phyloP scores from a whole-genome alignment of 768 basidiomycete genomes.

The Lactifluus pinguis region DNA sequence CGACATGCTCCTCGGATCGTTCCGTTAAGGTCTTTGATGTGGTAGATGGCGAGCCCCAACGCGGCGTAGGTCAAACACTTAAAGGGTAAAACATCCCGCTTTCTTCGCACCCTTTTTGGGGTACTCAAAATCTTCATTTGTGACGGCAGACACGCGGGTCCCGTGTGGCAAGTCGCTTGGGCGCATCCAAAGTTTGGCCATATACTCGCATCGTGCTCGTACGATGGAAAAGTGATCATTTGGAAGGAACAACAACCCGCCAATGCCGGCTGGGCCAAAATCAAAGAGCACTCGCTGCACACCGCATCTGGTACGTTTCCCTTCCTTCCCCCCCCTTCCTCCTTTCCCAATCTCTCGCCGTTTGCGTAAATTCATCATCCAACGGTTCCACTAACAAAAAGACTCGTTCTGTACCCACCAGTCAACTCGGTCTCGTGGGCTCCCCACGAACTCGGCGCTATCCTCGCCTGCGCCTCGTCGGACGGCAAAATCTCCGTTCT shows the following conservation, averaged over 20 bases:
- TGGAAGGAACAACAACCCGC: constrained; percentile 79
- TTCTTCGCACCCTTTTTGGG: not conserved
- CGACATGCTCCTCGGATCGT: constrained; percentile 93
- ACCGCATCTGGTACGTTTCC: constrained; percentile 73
- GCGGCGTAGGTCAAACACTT: constrained; percentile 58
- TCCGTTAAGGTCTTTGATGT: constrained; percentile 95
- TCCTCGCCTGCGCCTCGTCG: constrained; percentile 92
- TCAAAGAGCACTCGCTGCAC: constrained; percentile 93
- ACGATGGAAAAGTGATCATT: constrained; percentile 95
- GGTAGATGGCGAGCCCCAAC: constrained; percentile 74
- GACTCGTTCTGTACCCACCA: constrained; percentile 24
- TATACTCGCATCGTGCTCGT: constrained; percentile 96
- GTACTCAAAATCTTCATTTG: not conserved
- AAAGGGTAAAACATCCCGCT: constrained; percentile 51
- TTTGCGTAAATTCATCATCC: too few relatives aligned
- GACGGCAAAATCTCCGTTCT: constrained; percentile 96
- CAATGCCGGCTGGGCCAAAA: constrained; percentile 71
- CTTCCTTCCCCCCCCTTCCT: not conserved
- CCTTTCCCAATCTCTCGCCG: not conserved
- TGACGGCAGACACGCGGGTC: constrained; percentile 74
- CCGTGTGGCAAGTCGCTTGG: constrained; percentile 98
- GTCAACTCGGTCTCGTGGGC: constrained; percentile 99
- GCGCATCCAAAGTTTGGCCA: constrained; percentile 96
- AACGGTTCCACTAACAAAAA: not conserved
- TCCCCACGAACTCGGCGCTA: constrained; percentile 95